These are phyloP conservation scores for Trametes maxima DNA, from an alignment of 768 basidiomycete genomes.

Conservation along the genomic window DNA sequence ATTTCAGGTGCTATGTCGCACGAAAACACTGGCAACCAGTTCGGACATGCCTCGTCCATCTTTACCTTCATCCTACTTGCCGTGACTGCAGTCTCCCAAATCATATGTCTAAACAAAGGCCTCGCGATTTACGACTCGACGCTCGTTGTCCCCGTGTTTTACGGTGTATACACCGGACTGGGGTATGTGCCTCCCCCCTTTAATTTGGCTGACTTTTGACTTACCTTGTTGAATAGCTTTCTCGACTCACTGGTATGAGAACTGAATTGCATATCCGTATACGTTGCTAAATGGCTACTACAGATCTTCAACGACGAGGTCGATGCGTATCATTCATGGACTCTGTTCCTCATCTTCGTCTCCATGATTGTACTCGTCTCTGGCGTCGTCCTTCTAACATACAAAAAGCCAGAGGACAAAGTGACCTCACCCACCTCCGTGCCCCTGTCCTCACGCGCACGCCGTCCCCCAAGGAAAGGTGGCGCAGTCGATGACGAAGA, in stretches of 20 bases:
- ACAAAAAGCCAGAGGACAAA: slow-evolving; percentile 80
- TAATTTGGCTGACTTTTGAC: neutral
- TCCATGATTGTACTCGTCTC: slow-evolving; percentile 86
- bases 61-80: slow-evolving; percentile 61
- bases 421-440: slow-evolving; percentile 35
- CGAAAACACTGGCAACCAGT: slow-evolving; percentile 83
- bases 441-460: slow-evolving; percentile 31
- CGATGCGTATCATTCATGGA: slow-evolving; percentile 85
- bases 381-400: slow-evolving; percentile 91
- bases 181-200: slow-evolving; percentile 50
- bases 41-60: slow-evolving; percentile 79
- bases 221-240: slow-evolving; percentile 43
- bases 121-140: slow-evolving; percentile 90
- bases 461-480: slow-evolving; percentile 34
- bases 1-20: slow-evolving; percentile 77
- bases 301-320: slow-evolving; percentile 84
- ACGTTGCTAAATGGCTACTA: neutral
- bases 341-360: slow-evolving; percentile 82
- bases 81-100: slow-evolving; percentile 84
- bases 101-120: slow-evolving; percentile 88
- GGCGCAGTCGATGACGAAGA: slow-evolving; percentile 38
- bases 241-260: slow-evolving; percentile 53
- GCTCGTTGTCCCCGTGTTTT: slow-evolving; percentile 92
- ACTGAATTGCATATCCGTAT: neutral
- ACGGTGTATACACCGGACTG: slow-evolving; percentile 86